Conservation (phyloP, 805 yeast species). For the Candida maesae region DNA sequence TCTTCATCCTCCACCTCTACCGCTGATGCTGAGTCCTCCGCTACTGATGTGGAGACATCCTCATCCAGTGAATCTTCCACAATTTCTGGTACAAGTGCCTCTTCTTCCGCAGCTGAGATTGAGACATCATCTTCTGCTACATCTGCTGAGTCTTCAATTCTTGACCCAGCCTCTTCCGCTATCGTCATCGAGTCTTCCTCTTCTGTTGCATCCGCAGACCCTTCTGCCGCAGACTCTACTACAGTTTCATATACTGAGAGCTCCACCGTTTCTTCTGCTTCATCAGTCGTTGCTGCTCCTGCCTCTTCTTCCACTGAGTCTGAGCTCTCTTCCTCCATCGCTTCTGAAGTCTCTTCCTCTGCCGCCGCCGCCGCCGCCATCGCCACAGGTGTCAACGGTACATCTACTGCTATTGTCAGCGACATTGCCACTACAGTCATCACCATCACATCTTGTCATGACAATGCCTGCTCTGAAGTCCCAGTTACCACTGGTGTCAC, state of each 20-base stretch:
- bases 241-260: too few species aligned
- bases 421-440: constrained; percentile 6
- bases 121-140: constrained; percentile 7
- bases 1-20: constrained; percentile 1
- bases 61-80: too few species aligned
- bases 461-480: constrained; percentile 21
- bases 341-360: too few species aligned
- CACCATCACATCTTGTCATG: constrained; percentile 8
- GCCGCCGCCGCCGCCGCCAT: background rate
- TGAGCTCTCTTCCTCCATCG: too few species aligned
- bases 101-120: constrained; percentile 6
- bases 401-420: constrained; percentile 20
- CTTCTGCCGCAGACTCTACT: background rate
- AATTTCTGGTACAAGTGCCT: constrained; percentile 2
- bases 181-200: constrained; percentile 1
- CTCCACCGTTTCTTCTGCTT: constrained; percentile 4
- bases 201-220: background rate
- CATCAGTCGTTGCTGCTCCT: background rate
- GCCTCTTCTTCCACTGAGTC: too few species aligned
- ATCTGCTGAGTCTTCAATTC: background rate
- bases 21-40: background rate
- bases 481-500: constrained; percentile 25
- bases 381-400: constrained; percentile 8
- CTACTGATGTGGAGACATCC: background rate
- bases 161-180: constrained; percentile 4